These are phyloP conservation scores for Trichoderma breve DNA, from an alignment of 2,329 filamentous ascomycete species.

Conservation along the genomic window DNA sequence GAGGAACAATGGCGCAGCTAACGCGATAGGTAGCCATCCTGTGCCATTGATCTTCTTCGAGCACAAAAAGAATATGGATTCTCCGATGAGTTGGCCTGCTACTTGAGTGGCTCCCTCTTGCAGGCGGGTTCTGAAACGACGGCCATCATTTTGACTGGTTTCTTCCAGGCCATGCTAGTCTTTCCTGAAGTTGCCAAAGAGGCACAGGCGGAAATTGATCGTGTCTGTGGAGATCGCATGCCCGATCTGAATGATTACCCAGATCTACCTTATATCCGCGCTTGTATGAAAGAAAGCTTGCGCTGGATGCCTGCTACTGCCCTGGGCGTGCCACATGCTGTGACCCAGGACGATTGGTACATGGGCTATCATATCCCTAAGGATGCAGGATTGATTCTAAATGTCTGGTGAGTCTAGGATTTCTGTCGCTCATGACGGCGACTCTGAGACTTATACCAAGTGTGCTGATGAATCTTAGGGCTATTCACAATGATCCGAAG, in stretches of 20 bases:
- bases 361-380: constrained; percentile 22
- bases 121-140: constrained; percentile 17
- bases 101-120: constrained; percentile 6
- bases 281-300: constrained; percentile 29
- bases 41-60: constrained; percentile 5
- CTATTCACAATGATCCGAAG: constrained; percentile 8
- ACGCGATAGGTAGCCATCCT: neutral
- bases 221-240: constrained; percentile 31
- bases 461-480: neutral
- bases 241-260: constrained; percentile 28
- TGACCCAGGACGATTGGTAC: constrained; percentile 27
- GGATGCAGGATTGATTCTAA: constrained; percentile 17
- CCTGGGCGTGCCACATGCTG: constrained; percentile 35
- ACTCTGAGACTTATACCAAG: neutral
- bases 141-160: constrained; percentile 11
- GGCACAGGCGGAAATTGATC: constrained; percentile 29
- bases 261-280: constrained; percentile 31
- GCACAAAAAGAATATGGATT: constrained; percentile 1
- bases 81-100: constrained; percentile 6
- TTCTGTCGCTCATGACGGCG: too few relatives aligned
- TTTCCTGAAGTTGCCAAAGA: constrained; percentile 27
- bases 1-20: neutral
- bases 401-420: constrained; percentile 32
- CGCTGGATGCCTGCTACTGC: constrained; percentile 31
- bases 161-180: constrained; percentile 27